Evolutionary conservation across 805 yeast genomes (phyloP).

Genomic region (Scheffersomyces lignosus): DNA sequence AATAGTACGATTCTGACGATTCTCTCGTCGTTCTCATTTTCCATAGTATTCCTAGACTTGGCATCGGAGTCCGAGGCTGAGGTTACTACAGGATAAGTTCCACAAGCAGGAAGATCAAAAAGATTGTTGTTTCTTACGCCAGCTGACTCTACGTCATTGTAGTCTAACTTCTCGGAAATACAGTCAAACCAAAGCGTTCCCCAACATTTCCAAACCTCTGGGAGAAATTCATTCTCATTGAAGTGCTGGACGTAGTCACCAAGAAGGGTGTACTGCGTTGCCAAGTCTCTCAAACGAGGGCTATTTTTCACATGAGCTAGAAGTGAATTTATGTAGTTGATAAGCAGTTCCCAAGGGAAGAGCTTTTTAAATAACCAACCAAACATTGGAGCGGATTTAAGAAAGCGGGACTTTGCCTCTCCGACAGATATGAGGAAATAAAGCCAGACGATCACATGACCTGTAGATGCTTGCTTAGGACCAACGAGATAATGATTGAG

Average conservation of each 20-base stretch:
- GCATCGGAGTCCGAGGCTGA: conserved; percentile 6
- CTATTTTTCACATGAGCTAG: conserved; percentile 35
- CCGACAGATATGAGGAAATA: conserved; percentile 69
- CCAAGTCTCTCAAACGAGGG: conserved; percentile 17
- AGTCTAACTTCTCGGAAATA: conserved; percentile 54
- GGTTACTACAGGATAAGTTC: conserved; percentile 39
- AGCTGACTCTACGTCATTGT: conserved; percentile 46
- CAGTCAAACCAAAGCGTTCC: conserved; percentile 79
- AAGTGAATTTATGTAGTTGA: conserved; percentile 62
- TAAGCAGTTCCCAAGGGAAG: conserved; percentile 69
- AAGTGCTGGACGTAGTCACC: conserved; percentile 48
- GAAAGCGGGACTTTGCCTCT: conserved; percentile 48
- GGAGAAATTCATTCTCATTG: conserved; percentile 59
- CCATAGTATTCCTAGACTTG: conserved; percentile 23
- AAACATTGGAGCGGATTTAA: conserved; percentile 48
- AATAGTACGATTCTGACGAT: conserved; percentile 51
- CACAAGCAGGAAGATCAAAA: conserved; percentile 69
- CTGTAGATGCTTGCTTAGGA: conserved; percentile 67
- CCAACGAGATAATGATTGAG: conserved; percentile 66
- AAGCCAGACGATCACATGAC: conserved; percentile 76
- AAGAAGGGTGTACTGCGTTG: conserved; percentile 19
- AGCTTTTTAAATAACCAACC: conserved; percentile 52
- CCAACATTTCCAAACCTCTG: conserved; percentile 85
- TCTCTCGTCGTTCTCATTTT: conserved; percentile 50
- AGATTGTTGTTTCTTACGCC: conserved; percentile 56